phyloP scores from a whole-genome alignment of 176 grass and related monocot genomes.

The Oryza brachyantha region DNA sequence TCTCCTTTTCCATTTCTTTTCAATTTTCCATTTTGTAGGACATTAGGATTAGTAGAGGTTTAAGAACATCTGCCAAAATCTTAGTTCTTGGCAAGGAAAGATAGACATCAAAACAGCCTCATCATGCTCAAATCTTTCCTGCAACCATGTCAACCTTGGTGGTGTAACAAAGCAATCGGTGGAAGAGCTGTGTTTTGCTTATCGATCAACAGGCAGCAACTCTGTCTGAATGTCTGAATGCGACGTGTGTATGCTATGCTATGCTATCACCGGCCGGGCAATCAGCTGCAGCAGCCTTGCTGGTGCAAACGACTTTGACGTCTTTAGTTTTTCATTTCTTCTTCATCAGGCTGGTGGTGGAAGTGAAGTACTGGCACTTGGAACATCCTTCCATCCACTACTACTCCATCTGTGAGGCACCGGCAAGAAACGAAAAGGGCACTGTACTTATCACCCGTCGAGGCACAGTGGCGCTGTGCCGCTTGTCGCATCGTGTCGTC shows the following conservation, averaged over 20 bases:
- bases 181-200: slow-evolving; percentile 12
- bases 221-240: background rate
- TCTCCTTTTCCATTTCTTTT: background rate
- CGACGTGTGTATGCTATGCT: background rate
- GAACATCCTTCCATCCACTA: background rate
- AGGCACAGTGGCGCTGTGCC: background rate
- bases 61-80: background rate
- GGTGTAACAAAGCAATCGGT: slow-evolving; percentile 6
- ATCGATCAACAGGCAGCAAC: background rate
- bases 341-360: background rate
- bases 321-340: background rate
- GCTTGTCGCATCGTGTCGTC: background rate
- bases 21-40: slow-evolving; percentile 40
- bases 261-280: background rate
- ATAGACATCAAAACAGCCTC: background rate
- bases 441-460: background rate
- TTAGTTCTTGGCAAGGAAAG: background rate
- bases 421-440: background rate
- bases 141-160: background rate
- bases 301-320: background rate
- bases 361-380: background rate
- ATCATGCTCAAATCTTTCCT: slow-evolving; percentile 15
- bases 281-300: background rate
- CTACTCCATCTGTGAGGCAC: background rate
- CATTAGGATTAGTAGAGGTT: slow-evolving; percentile 35